These are phyloP conservation scores for Leccinum subgranulosum DNA, from an alignment of 768 basidiomycete species.

Conservation along the genomic window DNA sequence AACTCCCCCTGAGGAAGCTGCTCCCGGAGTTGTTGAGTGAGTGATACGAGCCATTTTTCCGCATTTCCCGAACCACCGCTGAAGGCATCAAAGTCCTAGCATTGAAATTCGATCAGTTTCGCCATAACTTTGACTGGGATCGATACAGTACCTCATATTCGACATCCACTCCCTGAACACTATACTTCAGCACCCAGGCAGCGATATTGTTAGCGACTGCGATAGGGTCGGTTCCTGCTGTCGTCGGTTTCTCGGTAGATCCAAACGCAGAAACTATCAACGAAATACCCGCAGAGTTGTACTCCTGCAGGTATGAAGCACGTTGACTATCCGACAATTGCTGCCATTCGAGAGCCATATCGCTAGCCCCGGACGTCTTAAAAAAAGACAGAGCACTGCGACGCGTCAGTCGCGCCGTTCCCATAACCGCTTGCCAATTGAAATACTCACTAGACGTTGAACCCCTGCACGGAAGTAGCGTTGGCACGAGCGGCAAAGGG, in stretches of 20 bases:
- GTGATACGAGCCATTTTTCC: constrained; percentile 39
- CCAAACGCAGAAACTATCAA: constrained; percentile 56
- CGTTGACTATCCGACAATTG: constrained; percentile 35
- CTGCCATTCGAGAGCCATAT: constrained; percentile 45
- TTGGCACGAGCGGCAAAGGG: background rate
- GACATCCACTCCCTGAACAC: constrained; percentile 49
- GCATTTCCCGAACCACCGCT: constrained; percentile 41
- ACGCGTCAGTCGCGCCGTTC: background rate
- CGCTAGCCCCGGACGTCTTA: constrained; percentile 37
- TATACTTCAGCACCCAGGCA: constrained; percentile 42
- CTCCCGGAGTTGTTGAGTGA: constrained; percentile 30
- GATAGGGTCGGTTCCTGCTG: constrained; percentile 31
- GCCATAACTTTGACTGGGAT: background rate
- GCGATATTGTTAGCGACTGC: constrained; percentile 41
- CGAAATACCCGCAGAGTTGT: constrained; percentile 52
- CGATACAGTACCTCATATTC: constrained; percentile 41
- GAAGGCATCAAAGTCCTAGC: constrained; percentile 57
- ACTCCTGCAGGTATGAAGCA: constrained; percentile 41
- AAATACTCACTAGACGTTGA: constrained; percentile 31
- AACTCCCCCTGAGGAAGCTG: constrained; percentile 32
- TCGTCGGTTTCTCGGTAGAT: constrained; percentile 37
- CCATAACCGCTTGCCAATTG: background rate
- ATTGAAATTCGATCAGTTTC: background rate
- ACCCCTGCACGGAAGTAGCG: constrained; percentile 20
- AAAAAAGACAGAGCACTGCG: constrained; percentile 42